Evolutionary conservation across 2,329 filamentous ascomycete genomes (phyloP), one percentile per base, ranked within the genome.

Genomic region (Alternaria sp.): DNA sequence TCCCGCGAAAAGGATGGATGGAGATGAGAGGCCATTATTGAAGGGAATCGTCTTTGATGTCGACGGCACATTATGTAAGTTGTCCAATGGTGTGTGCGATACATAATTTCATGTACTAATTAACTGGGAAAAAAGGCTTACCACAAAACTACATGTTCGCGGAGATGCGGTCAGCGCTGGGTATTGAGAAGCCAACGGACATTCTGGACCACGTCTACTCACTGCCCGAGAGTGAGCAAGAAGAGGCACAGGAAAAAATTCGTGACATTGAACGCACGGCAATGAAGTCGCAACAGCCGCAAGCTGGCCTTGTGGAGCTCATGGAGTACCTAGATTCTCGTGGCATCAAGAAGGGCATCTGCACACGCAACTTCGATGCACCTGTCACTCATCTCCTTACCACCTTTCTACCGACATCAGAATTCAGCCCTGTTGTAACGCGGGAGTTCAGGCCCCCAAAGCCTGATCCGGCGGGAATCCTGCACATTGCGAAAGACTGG

Each of bases 81-180:
- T 20, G 12, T 12, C 16, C 20, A 4, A 28, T 20, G 1, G 8
- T 41, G 2, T n/a, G n/a, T 20, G 20, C 5, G n/a, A 34, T 12
- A 6, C 12, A 14, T 26, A 11, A 28, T 34, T 1, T 47, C 22
- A 8, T 18, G 20, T 51, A 36, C 67, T 73, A 18, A 68, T 26
- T 2, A 11, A 12, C 12, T 34, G 70, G 24, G 6, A 30, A 24
- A 24, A 24, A 42, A 83, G 96, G 93, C 76, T 82, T 94, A 59
- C 94, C 94, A 0, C 94, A 98, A 80, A 95, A 91, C 69, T 92
- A 97, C 85, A 99, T 98, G 94, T 98, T 98, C 80, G 78, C 81
- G 20, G 86, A 96, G 74, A 98, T 99, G 94, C 90, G 87, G 18
- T 75, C 81, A 14, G 89, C 88, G 7, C 86, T 98, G 16, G 84